A percentile compares a stretch with the other conserved stretches of the same genome.
These are phyloP conservation scores for Backusella australiensis DNA, from an alignment of 192 early-diverging fungal genomes.

Conservation along the genomic window DNA sequence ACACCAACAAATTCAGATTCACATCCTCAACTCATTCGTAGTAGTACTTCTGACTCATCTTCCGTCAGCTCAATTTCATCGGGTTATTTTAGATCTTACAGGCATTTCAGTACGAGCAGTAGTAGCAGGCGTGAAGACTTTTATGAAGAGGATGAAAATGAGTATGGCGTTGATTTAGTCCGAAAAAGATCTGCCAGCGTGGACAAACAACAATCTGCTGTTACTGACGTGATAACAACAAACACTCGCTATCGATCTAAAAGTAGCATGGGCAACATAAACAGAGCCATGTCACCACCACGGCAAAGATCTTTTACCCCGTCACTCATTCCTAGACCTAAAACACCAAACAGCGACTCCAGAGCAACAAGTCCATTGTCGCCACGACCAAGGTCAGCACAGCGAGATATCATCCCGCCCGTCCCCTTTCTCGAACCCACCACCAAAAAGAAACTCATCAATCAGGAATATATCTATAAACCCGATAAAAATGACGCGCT, in stretches of 20 bases:
- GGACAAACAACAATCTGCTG: conserved; percentile 12
- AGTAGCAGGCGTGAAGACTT: not conserved
- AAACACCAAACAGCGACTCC: conserved; percentile 16
- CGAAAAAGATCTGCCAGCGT: conserved; percentile 6
- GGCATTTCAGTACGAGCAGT: not conserved
- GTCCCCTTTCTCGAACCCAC: not conserved
- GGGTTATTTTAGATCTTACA: not conserved
- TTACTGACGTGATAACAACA: conserved; percentile 15
- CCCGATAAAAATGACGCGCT: conserved; percentile 44
- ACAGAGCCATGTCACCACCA: conserved; percentile 13
- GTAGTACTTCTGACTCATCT: conserved; percentile 26
- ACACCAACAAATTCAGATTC: not conserved
- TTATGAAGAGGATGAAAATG: conserved; percentile 15
- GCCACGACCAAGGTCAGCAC: not conserved
- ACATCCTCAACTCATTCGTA: not conserved
- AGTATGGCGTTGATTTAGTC: not conserved
- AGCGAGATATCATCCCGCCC: not conserved
- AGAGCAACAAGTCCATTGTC: not conserved
- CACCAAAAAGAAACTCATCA: not conserved
- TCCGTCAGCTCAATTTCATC: not conserved
- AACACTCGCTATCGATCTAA: conserved; percentile 21
- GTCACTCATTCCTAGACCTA: conserved; percentile 37
- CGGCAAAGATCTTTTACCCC: conserved; percentile 24
- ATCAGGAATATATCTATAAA: conserved; percentile 25
- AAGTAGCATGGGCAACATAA: conserved; percentile 16